Evolutionary conservation across 2,329 filamentous ascomycete genomes (phyloP).

Genomic region (Decorospora gaudefroyi): DNA sequence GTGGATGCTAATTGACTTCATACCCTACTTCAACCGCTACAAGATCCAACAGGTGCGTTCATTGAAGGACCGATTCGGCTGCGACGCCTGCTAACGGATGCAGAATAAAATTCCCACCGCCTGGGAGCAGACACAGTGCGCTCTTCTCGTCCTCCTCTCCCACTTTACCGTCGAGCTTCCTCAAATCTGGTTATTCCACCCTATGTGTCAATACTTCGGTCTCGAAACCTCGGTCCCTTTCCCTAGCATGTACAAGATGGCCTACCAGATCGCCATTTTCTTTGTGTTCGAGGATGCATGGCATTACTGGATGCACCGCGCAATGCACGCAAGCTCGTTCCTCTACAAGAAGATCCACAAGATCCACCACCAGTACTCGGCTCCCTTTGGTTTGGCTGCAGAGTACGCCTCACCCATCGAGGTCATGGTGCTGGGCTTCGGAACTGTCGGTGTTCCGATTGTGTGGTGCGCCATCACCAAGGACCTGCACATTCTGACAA

Average conservation of each 20-base stretch:
- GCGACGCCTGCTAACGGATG: conserved; percentile 20
- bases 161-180: conserved; percentile 98
- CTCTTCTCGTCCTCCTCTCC: conserved; percentile 85
- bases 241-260: conserved; percentile 82
- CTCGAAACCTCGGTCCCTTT: conserved; percentile 89
- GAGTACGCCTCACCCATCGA: conserved; percentile 98
- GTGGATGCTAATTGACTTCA: conserved; percentile 88
- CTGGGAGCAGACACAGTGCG: conserved; percentile 93
- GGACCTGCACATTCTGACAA: conserved; percentile 92
- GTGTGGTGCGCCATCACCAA: conserved; percentile 80
- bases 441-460: conserved; percentile 80
- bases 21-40: conserved; percentile 87
- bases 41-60: conserved; percentile 83
- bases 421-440: conserved; percentile 90
- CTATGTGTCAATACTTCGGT: conserved; percentile 89
- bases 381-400: conserved; percentile 92
- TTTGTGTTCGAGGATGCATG: conserved; percentile 96
- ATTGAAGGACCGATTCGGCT: neutral
- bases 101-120: conserved; percentile 86
- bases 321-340: conserved; percentile 82
- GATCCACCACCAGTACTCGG: conserved; percentile 98
- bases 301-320: conserved; percentile 97
- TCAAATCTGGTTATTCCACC: conserved; percentile 99
- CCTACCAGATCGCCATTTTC: conserved; percentile 87
- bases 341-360: conserved; percentile 98